Evolutionary conservation across 2,329 filamentous ascomycete species (phyloP).

Genomic region (Boeremia exigua): DNA sequence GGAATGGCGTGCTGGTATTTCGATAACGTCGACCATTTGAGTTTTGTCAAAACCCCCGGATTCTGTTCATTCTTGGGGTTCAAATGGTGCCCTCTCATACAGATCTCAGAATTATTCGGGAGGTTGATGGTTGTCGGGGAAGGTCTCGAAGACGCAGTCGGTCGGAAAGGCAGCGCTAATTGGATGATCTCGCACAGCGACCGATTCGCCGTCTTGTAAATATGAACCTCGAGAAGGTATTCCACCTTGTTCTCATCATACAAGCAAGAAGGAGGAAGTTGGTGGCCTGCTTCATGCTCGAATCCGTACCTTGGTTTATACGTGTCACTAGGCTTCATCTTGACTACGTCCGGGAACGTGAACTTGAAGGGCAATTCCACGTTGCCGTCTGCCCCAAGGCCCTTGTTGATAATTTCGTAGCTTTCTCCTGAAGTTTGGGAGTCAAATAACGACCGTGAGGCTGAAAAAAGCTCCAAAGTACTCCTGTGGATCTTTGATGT

Average conservation of each 20-base stretch:
- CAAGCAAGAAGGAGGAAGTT: neutral
- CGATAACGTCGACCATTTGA: neutral
- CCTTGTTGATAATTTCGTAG: neutral
- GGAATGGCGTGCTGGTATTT: neutral
- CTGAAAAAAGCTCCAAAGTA: neutral
- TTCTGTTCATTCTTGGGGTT: neutral
- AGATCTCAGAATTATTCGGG: neutral
- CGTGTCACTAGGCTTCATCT: neutral
- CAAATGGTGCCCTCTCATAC: neutral
- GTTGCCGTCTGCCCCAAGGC: neutral
- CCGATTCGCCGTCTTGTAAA: neutral
- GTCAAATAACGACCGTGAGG: neutral
- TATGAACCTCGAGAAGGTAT: neutral
- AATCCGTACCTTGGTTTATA: neutral
- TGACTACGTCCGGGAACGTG: neutral
- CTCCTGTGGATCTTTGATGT: neutral
- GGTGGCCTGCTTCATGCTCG: slow-evolving; percentile 2
- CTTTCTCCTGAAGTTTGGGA: neutral
- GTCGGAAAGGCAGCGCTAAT: neutral
- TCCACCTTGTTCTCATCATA: neutral
- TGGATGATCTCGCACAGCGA: neutral
- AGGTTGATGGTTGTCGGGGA: neutral
- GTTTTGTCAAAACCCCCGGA: neutral
- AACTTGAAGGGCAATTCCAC: neutral
- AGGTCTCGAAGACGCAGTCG: neutral